Evolutionary conservation across 768 basidiomycete genomes (phyloP), one percentile per base, ranked within the genome.

Genomic region (Russula brevipes): DNA sequence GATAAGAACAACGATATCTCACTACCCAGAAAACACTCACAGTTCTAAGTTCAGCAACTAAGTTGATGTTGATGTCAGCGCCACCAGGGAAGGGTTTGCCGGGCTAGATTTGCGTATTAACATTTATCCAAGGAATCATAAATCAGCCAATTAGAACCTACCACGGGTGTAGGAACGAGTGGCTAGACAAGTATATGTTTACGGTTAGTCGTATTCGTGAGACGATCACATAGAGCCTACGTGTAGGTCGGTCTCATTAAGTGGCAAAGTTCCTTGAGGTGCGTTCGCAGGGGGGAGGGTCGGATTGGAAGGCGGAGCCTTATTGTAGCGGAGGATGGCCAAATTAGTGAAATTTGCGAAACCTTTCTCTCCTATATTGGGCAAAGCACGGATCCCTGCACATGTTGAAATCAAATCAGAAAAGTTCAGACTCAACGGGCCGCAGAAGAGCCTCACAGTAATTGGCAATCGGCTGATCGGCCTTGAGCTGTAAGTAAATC

Each of bases 391-490:
- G 16, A 42, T 42, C 41, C 41, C 41, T 42, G 16, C 41, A 16
- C 41, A 12, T 1, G 41, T 24, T 24, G 24, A 42, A 42, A 4
- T 42, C 12, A 39, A 11, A 14, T 42, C 9, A 42, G 9, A 42
- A 14, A 1, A 42, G 16, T 10, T 24, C 24, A 24, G 16, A 39
- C 12, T 12, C 38, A 7, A 8, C 16, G 12, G 41, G 4, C 4
- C 11, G 16, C 4, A 42, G 24, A 24, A 24, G 14, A 42, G 2
- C 17, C 12, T 24, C 42, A 61, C 60, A 63, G 49, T 57, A 63
- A 51, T 63, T 63, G 17, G 4, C 24, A 30, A 52, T 42, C 0
- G 61, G 16, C 44, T 73, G 69, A 52, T 72, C 61, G 9, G 72
- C 70, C 12, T 63, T 57, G 10, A 61, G 46, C 60, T 61, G 57